phyloP scores from a whole-genome alignment of 164 flowering plant species.

The Cinnamomum chago region DNA sequence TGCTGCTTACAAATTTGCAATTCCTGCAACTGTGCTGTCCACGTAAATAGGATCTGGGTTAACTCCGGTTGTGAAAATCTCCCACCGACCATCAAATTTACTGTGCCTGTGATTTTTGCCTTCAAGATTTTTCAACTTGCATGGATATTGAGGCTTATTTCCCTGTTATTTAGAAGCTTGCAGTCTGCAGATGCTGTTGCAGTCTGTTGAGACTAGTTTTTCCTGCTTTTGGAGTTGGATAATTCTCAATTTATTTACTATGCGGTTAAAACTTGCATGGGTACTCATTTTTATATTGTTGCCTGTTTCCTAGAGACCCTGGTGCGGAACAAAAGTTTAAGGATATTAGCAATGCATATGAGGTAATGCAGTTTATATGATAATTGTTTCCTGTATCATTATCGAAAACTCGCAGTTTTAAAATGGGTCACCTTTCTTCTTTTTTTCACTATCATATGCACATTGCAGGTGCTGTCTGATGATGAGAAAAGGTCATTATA shows the following conservation, averaged over 20 bases:
- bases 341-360: slow-evolving; percentile 95
- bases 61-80: no score
- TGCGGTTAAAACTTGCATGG: neutral
- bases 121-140: no score
- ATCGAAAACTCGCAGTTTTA: slow-evolving; percentile 2
- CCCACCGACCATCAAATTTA: no score
- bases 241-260: neutral
- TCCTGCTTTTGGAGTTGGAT: neutral
- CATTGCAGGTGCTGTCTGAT: slow-evolving; percentile 88
- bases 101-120: no score
- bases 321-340: slow-evolving; percentile 89
- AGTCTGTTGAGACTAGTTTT: no score
- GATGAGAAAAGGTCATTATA: slow-evolving; percentile 90
- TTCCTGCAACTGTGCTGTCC: no score
- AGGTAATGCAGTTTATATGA: slow-evolving; percentile 39
- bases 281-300: neutral
- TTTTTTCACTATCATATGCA: neutral
- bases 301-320: slow-evolving; percentile 59
- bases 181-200: no score
- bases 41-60: no score
- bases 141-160: no score
- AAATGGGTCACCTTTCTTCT: neutral
- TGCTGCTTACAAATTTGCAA: no score
- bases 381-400: neutral
- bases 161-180: no score